Evolutionary conservation across 2,329 filamentous ascomycete species (phyloP).

Genomic region (Aspergillus sp.): DNA sequence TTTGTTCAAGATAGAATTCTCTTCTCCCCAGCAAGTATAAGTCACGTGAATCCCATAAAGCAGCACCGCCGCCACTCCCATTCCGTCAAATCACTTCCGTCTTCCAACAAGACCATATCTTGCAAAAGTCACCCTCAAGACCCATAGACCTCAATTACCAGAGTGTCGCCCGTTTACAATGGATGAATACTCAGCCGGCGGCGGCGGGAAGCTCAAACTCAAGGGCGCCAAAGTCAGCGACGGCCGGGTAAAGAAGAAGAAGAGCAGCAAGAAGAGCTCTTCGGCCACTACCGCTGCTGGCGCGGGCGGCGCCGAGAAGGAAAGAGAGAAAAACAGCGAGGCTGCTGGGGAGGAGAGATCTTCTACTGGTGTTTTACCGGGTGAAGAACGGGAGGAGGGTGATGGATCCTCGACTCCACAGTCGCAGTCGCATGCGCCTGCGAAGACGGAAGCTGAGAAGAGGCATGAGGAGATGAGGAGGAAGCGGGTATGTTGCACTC

Average conservation of each 20-base stretch:
- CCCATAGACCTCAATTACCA: not conserved
- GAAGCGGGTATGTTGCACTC: constrained; percentile 65
- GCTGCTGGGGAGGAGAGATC: not conserved
- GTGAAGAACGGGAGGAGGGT: constrained; percentile 14
- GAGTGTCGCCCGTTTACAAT: not conserved
- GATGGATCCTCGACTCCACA: not conserved
- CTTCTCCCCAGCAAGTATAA: not conserved
- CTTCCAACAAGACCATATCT: not conserved
- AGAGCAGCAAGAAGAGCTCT: constrained; percentile 48
- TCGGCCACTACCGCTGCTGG: not conserved
- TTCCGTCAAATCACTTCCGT: constrained; percentile 3
- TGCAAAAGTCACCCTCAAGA: not conserved
- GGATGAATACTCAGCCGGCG: constrained; percentile 58
- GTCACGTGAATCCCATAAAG: constrained; percentile 16
- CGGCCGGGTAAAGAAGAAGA: constrained; percentile 45
- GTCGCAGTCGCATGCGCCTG: constrained; percentile 19
- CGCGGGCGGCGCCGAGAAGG: not conserved
- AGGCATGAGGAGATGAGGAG: constrained; percentile 76
- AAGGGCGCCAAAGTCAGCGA: constrained; percentile 70
- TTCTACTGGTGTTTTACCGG: not conserved
- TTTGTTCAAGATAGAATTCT: too few species aligned
- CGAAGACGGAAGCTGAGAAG: constrained; percentile 82
- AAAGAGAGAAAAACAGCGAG: constrained; percentile 14
- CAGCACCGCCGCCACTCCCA: constrained; percentile 3
- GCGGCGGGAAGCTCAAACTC: constrained; percentile 76